phyloP scores from a whole-genome alignment of 2,329 filamentous ascomycete species.

The Cordyceps javanica region DNA sequence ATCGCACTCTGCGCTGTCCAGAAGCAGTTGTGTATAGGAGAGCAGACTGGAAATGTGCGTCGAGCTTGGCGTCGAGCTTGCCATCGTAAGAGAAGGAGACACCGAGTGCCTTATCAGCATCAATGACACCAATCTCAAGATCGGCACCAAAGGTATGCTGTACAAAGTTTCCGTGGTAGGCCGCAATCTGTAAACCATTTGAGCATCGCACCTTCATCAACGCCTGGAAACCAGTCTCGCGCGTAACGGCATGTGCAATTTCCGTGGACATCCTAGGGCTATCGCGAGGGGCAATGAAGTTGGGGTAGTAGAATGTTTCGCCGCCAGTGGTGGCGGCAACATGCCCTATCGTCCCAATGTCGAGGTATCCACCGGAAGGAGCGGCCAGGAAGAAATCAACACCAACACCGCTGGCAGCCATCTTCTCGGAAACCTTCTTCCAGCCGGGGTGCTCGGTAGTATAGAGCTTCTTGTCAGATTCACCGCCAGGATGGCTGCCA shows the following conservation, averaged over 20 bases:
- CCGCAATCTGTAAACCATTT: slow-evolving; percentile 85
- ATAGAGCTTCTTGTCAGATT: slow-evolving; percentile 87
- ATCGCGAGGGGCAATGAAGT: slow-evolving; percentile 85
- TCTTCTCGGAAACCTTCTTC: slow-evolving; percentile 79
- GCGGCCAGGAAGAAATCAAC: slow-evolving; percentile 93
- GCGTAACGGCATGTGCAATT: slow-evolving; percentile 75
- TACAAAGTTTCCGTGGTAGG: slow-evolving; percentile 95
- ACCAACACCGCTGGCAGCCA: slow-evolving; percentile 81
- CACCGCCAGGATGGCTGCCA: slow-evolving; percentile 75
- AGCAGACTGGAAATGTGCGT: slow-evolving; percentile 95
- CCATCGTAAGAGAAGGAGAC: slow-evolving; percentile 94
- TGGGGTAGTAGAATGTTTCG: slow-evolving; percentile 94
- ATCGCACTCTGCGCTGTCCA: slow-evolving; percentile 84
- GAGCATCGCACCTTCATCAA: slow-evolving; percentile 98
- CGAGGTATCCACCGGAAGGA: slow-evolving; percentile 83
- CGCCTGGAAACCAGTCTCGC: slow-evolving; percentile 91
- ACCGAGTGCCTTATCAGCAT: slow-evolving; percentile 87
- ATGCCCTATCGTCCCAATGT: slow-evolving; percentile 87
- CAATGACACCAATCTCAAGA: slow-evolving; percentile 85
- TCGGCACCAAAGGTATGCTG: slow-evolving; percentile 95
- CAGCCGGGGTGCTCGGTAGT: slow-evolving; percentile 84
- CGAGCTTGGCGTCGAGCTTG: slow-evolving; percentile 92
- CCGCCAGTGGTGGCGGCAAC: slow-evolving; percentile 85
- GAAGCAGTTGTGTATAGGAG: slow-evolving; percentile 88
- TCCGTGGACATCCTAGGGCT: slow-evolving; percentile 77